A percentile compares a stretch with the other conserved stretches of the same genome.
These are phyloP conservation scores for Beauveria sp. DNA, from an alignment of 2,329 filamentous ascomycete genomes.

Conservation along the genomic window DNA sequence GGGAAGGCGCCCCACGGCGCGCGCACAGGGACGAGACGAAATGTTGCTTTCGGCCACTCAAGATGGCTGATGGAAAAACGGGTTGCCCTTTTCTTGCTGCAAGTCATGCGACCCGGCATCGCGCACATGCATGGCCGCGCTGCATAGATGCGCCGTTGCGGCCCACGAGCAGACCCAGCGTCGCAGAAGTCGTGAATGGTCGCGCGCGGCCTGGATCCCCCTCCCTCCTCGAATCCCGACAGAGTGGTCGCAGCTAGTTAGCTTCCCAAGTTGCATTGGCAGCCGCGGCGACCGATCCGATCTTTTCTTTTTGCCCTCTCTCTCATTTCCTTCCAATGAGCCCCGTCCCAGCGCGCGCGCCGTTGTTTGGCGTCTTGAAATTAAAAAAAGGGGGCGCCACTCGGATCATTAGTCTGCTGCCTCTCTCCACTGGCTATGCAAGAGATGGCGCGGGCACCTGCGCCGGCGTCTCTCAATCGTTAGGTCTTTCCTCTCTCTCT, in stretches of 20 bases:
- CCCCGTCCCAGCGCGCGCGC: too few species aligned
- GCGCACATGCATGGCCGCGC: neutral
- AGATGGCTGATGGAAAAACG: neutral
- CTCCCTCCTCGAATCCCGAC: neutral
- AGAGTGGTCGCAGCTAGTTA: slow-evolving; percentile 1
- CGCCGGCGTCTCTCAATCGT: too few species aligned
- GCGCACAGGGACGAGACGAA: neutral
- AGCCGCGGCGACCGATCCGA: neutral
- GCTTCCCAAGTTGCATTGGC: slow-evolving; percentile 3
- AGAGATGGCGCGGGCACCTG: neutral
- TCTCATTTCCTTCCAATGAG: too few species aligned
- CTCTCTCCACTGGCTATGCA: neutral
- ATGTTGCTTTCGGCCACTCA: neutral
- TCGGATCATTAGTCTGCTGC: neutral
- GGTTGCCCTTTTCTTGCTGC: neutral
- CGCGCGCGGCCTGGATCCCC: too few species aligned
- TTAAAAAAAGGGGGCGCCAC: slow-evolving; percentile 1
- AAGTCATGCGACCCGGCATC: slow-evolving; percentile 1
- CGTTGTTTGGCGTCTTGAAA: neutral
- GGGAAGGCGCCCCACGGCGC: too few species aligned
- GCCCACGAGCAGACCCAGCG: neutral
- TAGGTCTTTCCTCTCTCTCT: neutral
- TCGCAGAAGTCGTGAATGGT: neutral
- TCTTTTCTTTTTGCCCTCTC: neutral
- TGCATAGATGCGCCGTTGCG: neutral